Conservation (phyloP, 2,329 filamentous ascomycete species). For the Didymella pinodella region DNA sequence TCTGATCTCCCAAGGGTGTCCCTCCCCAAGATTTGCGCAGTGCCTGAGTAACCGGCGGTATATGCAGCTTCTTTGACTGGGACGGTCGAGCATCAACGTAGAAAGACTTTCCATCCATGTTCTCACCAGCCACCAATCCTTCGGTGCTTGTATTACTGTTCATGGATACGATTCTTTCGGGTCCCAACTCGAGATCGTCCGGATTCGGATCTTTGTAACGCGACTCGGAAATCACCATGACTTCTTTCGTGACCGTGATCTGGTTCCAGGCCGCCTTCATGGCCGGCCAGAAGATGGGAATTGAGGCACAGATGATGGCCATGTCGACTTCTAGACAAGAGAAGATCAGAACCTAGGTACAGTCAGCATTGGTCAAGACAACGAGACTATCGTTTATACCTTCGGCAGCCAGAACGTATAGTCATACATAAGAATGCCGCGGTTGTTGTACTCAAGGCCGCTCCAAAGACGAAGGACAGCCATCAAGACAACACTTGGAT, state of each 20-base stretch:
- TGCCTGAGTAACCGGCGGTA: not conserved
- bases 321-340: constrained; percentile 42
- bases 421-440: constrained; percentile 30
- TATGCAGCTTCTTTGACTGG: not conserved
- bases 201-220: constrained; percentile 21
- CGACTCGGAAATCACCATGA: constrained; percentile 38
- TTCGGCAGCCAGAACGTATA: constrained; percentile 44
- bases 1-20: not conserved
- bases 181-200: constrained; percentile 24
- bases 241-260: constrained; percentile 47
- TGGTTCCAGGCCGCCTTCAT: constrained; percentile 36
- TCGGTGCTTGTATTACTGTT: constrained; percentile 32
- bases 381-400: not conserved
- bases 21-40: constrained; percentile 1
- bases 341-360: constrained; percentile 29
- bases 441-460: constrained; percentile 27
- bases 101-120: constrained; percentile 2
- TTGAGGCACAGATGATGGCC: constrained; percentile 47
- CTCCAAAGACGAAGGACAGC: constrained; percentile 42
- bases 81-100: not conserved
- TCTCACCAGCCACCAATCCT: constrained; percentile 23
- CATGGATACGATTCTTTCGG: constrained; percentile 18
- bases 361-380: not conserved
- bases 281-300: constrained; percentile 50
- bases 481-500: constrained; percentile 39